Conservation (phyloP, 2,329 filamentous ascomycete genomes). For the Aciculosporium take region DNA sequence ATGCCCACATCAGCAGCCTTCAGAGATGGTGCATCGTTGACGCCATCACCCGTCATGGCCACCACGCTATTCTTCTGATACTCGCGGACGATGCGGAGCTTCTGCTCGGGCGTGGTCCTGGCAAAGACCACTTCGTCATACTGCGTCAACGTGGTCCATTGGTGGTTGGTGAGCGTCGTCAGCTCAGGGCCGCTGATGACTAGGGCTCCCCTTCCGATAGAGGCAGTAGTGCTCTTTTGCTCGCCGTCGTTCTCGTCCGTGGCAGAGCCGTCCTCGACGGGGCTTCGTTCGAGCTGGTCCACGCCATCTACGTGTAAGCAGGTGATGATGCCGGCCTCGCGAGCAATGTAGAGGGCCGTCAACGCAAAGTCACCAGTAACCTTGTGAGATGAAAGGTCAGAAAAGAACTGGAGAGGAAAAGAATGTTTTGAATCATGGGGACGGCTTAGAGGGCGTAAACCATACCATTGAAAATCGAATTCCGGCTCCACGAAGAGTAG, state of each 20-base stretch:
- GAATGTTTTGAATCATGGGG: no score
- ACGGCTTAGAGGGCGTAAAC: neutral
- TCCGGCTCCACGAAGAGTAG: conserved; percentile 52
- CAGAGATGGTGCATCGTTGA: conserved; percentile 74
- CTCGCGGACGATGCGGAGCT: conserved; percentile 64
- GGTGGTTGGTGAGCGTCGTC: conserved; percentile 46
- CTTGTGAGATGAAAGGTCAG: conserved; percentile 15
- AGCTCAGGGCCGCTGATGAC: conserved; percentile 54
- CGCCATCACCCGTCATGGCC: conserved; percentile 76
- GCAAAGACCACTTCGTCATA: conserved; percentile 65
- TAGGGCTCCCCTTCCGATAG: conserved; percentile 29
- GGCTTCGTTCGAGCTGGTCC: conserved; percentile 31
- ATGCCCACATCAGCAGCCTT: conserved; percentile 72
- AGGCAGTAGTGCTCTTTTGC: conserved; percentile 8
- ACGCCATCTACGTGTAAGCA: conserved; percentile 38
- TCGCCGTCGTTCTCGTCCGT: conserved; percentile 12
- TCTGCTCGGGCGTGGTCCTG: conserved; percentile 64
- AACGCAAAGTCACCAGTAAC: conserved; percentile 66
- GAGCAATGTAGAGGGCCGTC: conserved; percentile 59
- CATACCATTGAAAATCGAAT: conserved; percentile 64
- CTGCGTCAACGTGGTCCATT: conserved; percentile 51
- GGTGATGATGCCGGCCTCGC: conserved; percentile 57
- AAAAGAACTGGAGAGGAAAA: neutral
- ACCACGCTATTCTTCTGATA: conserved; percentile 55
- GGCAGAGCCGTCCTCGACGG: conserved; percentile 1